A percentile compares a stretch with the other conserved stretches of the same genome.
Conservation (phyloP, 2,329 filamentous ascomycete genomes). For the Waltergamsia citrina region DNA sequence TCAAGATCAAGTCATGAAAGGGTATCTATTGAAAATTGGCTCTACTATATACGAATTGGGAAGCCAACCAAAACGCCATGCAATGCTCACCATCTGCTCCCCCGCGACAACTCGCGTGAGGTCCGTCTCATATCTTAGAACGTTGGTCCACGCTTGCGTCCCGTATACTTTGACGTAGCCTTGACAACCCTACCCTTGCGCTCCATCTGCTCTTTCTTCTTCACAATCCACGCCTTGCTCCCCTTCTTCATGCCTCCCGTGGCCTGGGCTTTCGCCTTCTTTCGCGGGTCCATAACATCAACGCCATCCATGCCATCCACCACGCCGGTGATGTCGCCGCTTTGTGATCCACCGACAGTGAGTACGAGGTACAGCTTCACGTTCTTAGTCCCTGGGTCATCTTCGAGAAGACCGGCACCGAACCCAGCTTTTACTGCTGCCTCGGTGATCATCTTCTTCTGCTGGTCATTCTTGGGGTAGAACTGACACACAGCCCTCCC, state of each 20-base stretch:
- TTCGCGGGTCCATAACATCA: slow-evolving; percentile 65
- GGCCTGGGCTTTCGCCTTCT: slow-evolving; percentile 34
- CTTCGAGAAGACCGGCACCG: slow-evolving; percentile 87
- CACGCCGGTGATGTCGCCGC: slow-evolving; percentile 80
- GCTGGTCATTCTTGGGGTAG: slow-evolving; percentile 90
- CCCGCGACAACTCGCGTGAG: not conserved
- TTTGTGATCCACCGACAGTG: slow-evolving; percentile 63
- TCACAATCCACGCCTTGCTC: slow-evolving; percentile 73
- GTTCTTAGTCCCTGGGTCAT: slow-evolving; percentile 94
- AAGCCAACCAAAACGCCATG: slow-evolving; percentile 1
- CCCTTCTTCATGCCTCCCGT: slow-evolving; percentile 62
- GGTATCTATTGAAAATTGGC: slow-evolving; percentile 3
- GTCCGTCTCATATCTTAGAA: too few relatives aligned
- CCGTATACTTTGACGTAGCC: slow-evolving; percentile 84
- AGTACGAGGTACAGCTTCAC: slow-evolving; percentile 93
- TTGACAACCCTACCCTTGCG: slow-evolving; percentile 93
- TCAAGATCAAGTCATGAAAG: not conserved
- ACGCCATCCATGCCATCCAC: slow-evolving; percentile 85
- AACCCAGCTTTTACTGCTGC: slow-evolving; percentile 93
- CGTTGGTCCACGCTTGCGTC: slow-evolving; percentile 69
- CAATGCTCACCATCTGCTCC: not conserved
- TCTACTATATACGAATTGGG: slow-evolving; percentile 10
- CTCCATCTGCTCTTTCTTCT: slow-evolving; percentile 90
- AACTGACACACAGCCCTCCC: slow-evolving; percentile 94
- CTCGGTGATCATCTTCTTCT: slow-evolving; percentile 83